Percentiles rank a stretch among this genome's conserved stretches.
These are phyloP conservation scores for Fragosphaeria purpurea DNA, from an alignment of 2,329 filamentous ascomycete species.

Conservation along the genomic window DNA sequence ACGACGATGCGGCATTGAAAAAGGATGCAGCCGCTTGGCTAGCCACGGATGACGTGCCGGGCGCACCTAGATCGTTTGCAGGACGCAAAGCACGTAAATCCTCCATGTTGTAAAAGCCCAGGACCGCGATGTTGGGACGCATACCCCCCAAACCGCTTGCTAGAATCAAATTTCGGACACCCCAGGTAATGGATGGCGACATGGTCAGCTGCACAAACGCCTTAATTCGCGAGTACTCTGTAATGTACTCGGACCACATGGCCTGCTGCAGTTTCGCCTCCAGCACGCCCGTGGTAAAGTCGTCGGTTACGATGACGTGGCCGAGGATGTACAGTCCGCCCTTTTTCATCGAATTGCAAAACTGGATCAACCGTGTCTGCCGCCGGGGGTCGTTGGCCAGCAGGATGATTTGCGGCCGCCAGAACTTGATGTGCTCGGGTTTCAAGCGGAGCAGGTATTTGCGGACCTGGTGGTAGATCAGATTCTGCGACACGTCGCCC, in stretches of 20 bases:
- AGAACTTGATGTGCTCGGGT: constrained; percentile 88
- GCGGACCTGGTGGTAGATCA: constrained; percentile 78
- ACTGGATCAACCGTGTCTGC: constrained; percentile 76
- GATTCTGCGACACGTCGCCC: constrained; percentile 81
- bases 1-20: background rate
- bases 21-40: background rate
- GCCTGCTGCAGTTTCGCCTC: constrained; percentile 74
- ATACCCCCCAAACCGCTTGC: constrained; percentile 78
- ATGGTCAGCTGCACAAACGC: constrained; percentile 83
- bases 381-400: constrained; percentile 74
- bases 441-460: constrained; percentile 78
- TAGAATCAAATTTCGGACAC: constrained; percentile 70
- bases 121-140: constrained; percentile 76
- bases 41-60: background rate
- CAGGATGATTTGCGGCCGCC: constrained; percentile 78
- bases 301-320: constrained; percentile 76
- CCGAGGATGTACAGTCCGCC: constrained; percentile 76
- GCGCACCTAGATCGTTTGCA: background rate
- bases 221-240: constrained; percentile 74
- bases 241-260: constrained; percentile 76
- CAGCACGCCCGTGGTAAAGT: constrained; percentile 68
- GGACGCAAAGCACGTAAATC: constrained; percentile 52
- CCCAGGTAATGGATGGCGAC: constrained; percentile 75
- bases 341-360: constrained; percentile 87
- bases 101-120: constrained; percentile 72